phyloP scores from a whole-genome alignment of 805 yeast genomes.

The Yamadazyma kitorensis region DNA sequence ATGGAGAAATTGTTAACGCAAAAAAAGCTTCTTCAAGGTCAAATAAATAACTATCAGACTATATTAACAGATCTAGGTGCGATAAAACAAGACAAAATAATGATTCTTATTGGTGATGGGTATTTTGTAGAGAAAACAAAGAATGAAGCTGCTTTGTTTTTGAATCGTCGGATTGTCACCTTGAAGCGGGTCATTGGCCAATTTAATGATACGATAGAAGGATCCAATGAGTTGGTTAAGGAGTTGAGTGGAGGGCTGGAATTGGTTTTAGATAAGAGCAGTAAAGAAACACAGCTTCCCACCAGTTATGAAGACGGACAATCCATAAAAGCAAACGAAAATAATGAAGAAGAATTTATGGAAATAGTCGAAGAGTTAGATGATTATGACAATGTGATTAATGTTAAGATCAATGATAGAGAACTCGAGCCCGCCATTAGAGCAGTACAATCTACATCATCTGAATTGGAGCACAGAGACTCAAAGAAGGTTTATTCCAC shows the following conservation, averaged over 20 bases:
- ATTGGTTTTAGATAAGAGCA: too few relatives aligned
- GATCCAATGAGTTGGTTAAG: constrained; percentile 12
- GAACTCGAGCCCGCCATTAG: too few relatives aligned
- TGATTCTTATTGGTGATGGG: constrained; percentile 38
- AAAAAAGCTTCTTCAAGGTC: background rate
- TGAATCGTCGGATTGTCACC: constrained; percentile 22
- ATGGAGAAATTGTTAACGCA: too few relatives aligned
- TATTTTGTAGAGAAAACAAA: constrained; percentile 35
- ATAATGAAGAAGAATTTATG: constrained; percentile 54
- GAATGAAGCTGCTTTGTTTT: constrained; percentile 25
- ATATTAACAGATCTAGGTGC: background rate
- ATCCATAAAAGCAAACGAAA: constrained; percentile 9
- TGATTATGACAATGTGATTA: constrained; percentile 71
- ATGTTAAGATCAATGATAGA: constrained; percentile 37
- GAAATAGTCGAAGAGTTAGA: constrained; percentile 80
- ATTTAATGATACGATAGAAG: constrained; percentile 36
- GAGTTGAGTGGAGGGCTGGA: too few relatives aligned
- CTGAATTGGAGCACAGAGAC: too few relatives aligned
- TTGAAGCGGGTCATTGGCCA: constrained; percentile 35
- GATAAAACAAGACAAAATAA: background rate
- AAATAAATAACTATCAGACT: background rate
- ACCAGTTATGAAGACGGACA: background rate
- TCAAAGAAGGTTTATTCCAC: too few relatives aligned
- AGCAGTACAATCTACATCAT: too few relatives aligned
- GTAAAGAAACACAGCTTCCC: background rate